A percentile compares a stretch with the other conserved stretches of the same genome.
phyloP scores from a whole-genome alignment of 805 yeast genomes.

The Nakazawaea wickerhamii region DNA sequence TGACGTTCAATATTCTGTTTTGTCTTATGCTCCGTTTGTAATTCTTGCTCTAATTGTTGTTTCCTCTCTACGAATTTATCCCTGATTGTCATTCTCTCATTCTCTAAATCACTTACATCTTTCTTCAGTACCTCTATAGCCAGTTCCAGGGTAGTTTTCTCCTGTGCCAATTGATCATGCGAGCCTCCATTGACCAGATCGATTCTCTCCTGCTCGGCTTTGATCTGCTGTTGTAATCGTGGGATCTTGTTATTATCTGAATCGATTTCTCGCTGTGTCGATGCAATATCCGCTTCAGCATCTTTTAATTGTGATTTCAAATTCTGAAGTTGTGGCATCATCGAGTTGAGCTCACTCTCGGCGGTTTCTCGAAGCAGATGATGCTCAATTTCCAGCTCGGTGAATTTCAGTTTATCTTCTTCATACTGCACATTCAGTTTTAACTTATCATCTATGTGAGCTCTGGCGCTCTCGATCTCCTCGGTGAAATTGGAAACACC shows the following conservation, averaged over 20 bases:
- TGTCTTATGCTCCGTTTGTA: slow-evolving; percentile 19
- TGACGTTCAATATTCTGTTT: slow-evolving; percentile 24
- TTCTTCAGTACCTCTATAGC: slow-evolving; percentile 16
- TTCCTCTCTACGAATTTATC: slow-evolving; percentile 1
- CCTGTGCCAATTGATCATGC: slow-evolving; percentile 27
- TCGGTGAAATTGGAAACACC: slow-evolving; percentile 13
- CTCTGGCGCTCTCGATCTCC: slow-evolving; percentile 17
- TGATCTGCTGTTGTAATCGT: slow-evolving; percentile 20
- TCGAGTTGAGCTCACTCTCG: slow-evolving; percentile 3
- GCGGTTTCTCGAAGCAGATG: neutral
- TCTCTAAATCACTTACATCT: neutral
- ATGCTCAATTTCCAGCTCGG: slow-evolving; percentile 15
- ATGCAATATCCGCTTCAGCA: slow-evolving; percentile 14
- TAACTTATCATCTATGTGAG: slow-evolving; percentile 15
- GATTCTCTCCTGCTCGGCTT: slow-evolving; percentile 32
- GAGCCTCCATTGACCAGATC: slow-evolving; percentile 39
- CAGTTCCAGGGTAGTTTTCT: slow-evolving; percentile 15
- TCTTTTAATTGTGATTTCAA: slow-evolving; percentile 18
- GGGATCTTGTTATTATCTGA: slow-evolving; percentile 20
- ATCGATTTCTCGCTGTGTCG: slow-evolving; percentile 18
- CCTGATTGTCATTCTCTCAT: neutral
- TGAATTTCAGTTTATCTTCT: slow-evolving; percentile 8
- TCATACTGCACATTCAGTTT: neutral
- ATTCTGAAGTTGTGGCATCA: slow-evolving; percentile 12
- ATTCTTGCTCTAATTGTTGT: slow-evolving; percentile 4